Conservation (phyloP, 352 stramenopile genomes). For the Peronospora farinosa region DNA sequence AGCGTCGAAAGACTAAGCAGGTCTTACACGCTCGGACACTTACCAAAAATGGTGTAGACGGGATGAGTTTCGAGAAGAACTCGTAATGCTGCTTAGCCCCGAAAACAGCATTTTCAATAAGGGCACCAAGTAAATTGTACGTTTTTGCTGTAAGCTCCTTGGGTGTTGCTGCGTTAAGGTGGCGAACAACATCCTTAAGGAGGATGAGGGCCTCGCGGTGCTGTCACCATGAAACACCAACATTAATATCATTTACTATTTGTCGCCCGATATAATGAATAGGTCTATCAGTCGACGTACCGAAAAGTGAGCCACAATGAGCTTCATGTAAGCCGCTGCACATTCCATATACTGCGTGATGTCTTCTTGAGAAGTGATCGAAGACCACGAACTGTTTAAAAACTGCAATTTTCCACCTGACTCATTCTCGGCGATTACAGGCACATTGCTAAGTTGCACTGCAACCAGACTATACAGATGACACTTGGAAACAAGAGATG, state of each 20-base stretch:
- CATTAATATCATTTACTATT: conserved; percentile 4
- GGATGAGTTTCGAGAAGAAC: conserved; percentile 75
- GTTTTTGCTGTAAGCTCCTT: conserved; percentile 53
- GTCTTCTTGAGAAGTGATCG: conserved; percentile 62
- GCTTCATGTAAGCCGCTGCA: conserved; percentile 76
- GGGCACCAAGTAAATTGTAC: conserved; percentile 59
- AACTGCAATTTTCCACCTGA: conserved; percentile 62
- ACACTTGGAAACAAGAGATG: conserved; percentile 53
- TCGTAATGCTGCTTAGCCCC: conserved; percentile 57
- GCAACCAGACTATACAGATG: conserved; percentile 70
- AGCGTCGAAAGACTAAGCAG: background rate
- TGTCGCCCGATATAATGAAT: background rate
- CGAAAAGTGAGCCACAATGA: conserved; percentile 80
- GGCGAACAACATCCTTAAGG: conserved; percentile 80
- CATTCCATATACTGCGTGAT: conserved; percentile 80
- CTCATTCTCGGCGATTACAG: conserved; percentile 24
- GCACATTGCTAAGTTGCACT: conserved; percentile 44
- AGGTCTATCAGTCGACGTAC: conserved; percentile 19
- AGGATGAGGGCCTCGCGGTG: conserved; percentile 77
- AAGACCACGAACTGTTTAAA: conserved; percentile 82
- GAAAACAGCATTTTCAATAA: conserved; percentile 77
- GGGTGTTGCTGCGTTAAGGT: conserved; percentile 57
- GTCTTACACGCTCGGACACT: conserved; percentile 2
- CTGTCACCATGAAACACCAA: conserved; percentile 14
- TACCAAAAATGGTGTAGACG: conserved; percentile 65